These are phyloP conservation scores for Suhomyces emberorum DNA, from an alignment of 805 yeast genomes.

Conservation along the genomic window DNA sequence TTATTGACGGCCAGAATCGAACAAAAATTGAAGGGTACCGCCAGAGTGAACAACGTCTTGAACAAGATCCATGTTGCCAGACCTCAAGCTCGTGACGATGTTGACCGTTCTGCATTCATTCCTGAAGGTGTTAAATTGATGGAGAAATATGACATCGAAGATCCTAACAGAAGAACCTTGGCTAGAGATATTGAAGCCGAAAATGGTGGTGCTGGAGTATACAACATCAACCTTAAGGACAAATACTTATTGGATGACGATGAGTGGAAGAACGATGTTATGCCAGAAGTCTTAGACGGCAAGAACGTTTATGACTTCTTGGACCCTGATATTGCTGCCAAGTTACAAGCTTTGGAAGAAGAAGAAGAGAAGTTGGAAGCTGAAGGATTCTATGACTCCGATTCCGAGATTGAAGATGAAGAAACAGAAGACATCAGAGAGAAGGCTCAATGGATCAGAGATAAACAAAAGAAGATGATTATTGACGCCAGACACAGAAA, in stretches of 20 bases:
- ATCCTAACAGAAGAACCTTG: conserved; percentile 76
- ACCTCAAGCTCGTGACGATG: conserved; percentile 86
- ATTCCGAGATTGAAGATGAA: conserved; percentile 59
- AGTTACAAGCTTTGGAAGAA: conserved; percentile 91
- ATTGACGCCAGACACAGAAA: conserved; percentile 84
- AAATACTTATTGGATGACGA: conserved; percentile 90
- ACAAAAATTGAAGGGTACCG: conserved; percentile 90
- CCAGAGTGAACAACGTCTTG: conserved; percentile 82
- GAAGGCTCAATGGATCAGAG: conserved; percentile 94
- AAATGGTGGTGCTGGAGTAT: conserved; percentile 99
- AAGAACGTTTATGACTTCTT: conserved; percentile 95
- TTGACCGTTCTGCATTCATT: conserved; percentile 72
- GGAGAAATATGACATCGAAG: conserved; percentile 70
- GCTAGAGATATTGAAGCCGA: conserved; percentile 89
- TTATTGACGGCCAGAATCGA: conserved; percentile 92
- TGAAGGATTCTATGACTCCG: conserved; percentile 95
- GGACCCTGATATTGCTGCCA: conserved; percentile 92
- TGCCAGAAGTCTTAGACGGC: conserved; percentile 97
- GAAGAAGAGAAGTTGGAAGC: conserved; percentile 92
- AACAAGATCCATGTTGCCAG: conserved; percentile 93
- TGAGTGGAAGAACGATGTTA: conserved; percentile 94
- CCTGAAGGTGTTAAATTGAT: conserved; percentile 68
- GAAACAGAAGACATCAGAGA: conserved; percentile 54
- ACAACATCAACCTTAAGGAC: conserved; percentile 88
- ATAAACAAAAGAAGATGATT: conserved; percentile 91